Conservation (phyloP, 495 filamentous ascomycete genomes). For the Penicillium fimorum region DNA sequence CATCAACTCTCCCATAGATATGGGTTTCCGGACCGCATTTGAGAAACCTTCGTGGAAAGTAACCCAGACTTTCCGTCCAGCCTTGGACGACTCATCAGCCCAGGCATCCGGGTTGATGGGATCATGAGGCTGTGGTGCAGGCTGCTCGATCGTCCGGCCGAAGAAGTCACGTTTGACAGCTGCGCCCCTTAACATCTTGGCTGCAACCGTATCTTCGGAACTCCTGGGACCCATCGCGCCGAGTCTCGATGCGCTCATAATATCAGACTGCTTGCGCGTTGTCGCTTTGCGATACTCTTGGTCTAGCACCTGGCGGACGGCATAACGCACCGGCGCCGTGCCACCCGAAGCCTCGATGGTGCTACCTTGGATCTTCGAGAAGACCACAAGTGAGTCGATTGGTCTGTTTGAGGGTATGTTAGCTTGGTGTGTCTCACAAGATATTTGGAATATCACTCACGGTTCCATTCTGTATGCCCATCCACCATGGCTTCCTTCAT, state of each 20-base stretch:
- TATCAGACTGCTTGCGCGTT: conserved; percentile 55
- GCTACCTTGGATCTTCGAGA: conserved; percentile 37
- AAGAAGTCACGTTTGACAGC: conserved; percentile 86
- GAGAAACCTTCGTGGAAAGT: conserved; percentile 95
- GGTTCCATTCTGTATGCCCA: conserved; percentile 97
- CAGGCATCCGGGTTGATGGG: conserved; percentile 18
- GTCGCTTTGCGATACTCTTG: conserved; percentile 77
- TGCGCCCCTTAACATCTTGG: conserved; percentile 25
- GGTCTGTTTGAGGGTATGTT: conserved; percentile 44
- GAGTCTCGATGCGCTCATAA: conserved; percentile 51
- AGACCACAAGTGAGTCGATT: conserved; percentile 62
- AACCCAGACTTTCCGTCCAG: conserved; percentile 75
- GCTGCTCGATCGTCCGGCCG: conserved; percentile 62
- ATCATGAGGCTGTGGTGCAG: conserved; percentile 31
- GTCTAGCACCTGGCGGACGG: conserved; percentile 87
- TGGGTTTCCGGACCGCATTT: conserved; percentile 91
- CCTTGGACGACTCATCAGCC: conserved; percentile 34
- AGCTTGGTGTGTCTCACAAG: conserved; percentile 24
- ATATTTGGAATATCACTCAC: conserved; percentile 47
- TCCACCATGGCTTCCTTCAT: conserved; percentile 52
- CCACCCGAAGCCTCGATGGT: conserved; percentile 31
- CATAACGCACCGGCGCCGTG: conserved; percentile 74
- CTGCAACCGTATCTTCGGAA: conserved; percentile 16
- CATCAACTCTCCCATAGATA: conserved; percentile 83
- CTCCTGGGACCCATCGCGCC: conserved; percentile 28